phyloP scores from a whole-genome alignment of 1,284 basidiomycete genomes.

The Boletus semigastroideus region DNA sequence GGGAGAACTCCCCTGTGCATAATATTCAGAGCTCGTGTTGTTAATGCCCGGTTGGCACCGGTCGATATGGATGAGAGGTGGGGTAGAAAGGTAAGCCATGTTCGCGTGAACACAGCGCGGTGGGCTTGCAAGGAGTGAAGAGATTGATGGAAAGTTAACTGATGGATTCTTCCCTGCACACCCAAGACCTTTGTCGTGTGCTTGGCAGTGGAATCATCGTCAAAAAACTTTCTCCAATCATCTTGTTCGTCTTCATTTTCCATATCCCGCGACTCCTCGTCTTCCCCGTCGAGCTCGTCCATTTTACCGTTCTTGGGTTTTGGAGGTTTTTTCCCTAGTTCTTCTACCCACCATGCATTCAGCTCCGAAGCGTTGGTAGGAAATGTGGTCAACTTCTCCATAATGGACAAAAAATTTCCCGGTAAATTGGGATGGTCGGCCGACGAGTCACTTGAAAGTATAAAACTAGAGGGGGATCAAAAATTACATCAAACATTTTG shows the following conservation, averaged over 20 bases:
- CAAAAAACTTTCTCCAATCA: slow-evolving; percentile 83
- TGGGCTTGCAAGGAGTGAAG: slow-evolving; percentile 74
- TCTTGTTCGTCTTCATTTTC: slow-evolving; percentile 55
- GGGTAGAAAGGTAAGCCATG: slow-evolving; percentile 76
- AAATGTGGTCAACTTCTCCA: slow-evolving; percentile 81
- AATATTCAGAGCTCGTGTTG: slow-evolving; percentile 69
- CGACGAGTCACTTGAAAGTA: slow-evolving; percentile 25
- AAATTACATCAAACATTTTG: background rate
- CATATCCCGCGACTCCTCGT: slow-evolving; percentile 35
- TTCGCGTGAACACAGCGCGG: slow-evolving; percentile 72
- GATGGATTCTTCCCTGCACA: slow-evolving; percentile 51
- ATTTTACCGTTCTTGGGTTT: slow-evolving; percentile 46
- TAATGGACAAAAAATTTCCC: slow-evolving; percentile 71
- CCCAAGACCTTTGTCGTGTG: slow-evolving; percentile 39
- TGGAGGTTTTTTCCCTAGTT: slow-evolving; percentile 62
- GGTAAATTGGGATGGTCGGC: slow-evolving; percentile 43
- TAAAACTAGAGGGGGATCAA: slow-evolving; percentile 13
- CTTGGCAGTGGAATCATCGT: slow-evolving; percentile 50
- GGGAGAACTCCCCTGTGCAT: slow-evolving; percentile 87
- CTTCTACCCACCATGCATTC: slow-evolving; percentile 84
- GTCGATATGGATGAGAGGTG: slow-evolving; percentile 46
- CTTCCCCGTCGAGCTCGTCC: slow-evolving; percentile 44
- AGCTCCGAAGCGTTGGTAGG: slow-evolving; percentile 76
- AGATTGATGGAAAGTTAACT: slow-evolving; percentile 70
- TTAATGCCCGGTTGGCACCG: slow-evolving; percentile 44